Conservation (phyloP, 805 yeast genomes). For the Metschnikowia dekortorum region DNA sequence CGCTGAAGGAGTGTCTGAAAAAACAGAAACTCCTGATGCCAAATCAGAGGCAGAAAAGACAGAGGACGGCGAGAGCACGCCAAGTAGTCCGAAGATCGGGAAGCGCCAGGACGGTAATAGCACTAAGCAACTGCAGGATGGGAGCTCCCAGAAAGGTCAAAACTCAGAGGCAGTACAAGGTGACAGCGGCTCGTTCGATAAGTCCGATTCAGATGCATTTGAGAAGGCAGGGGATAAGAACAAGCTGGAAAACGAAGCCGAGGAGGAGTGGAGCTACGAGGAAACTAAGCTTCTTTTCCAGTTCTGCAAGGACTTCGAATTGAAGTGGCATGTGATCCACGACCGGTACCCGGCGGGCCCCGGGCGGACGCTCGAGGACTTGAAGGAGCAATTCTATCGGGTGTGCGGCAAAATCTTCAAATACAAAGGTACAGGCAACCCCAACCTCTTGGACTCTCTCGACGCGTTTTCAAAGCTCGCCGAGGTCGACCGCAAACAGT, state of each 20-base stretch:
- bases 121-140: too few species aligned
- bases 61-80: slow-evolving; percentile 8
- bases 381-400: slow-evolving; percentile 75
- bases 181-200: too few species aligned
- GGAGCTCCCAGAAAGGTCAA: too few species aligned
- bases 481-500: slow-evolving; percentile 77
- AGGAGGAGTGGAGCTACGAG: slow-evolving; percentile 58
- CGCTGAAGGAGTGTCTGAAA: background rate
- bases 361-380: slow-evolving; percentile 62
- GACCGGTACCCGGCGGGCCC: slow-evolving; percentile 47
- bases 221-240: slow-evolving; percentile 23
- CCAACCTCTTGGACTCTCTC: slow-evolving; percentile 55
- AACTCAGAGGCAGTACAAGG: too few species aligned
- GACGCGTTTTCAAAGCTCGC: slow-evolving; percentile 59
- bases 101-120: too few species aligned
- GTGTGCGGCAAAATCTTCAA: slow-evolving; percentile 50
- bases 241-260: slow-evolving; percentile 29
- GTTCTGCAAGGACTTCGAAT: slow-evolving; percentile 55
- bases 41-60: slow-evolving; percentile 14
- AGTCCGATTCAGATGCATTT: too few species aligned
- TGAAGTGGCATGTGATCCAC: slow-evolving; percentile 63
- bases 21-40: slow-evolving; percentile 19
- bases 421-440: slow-evolving; percentile 39
- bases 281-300: slow-evolving; percentile 81
- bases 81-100: background rate